Percentiles rank a stretch among this genome's conserved stretches.
Evolutionary conservation across 2,329 filamentous ascomycete genomes (phyloP).

Genomic region (Colletotrichum paranaense): DNA sequence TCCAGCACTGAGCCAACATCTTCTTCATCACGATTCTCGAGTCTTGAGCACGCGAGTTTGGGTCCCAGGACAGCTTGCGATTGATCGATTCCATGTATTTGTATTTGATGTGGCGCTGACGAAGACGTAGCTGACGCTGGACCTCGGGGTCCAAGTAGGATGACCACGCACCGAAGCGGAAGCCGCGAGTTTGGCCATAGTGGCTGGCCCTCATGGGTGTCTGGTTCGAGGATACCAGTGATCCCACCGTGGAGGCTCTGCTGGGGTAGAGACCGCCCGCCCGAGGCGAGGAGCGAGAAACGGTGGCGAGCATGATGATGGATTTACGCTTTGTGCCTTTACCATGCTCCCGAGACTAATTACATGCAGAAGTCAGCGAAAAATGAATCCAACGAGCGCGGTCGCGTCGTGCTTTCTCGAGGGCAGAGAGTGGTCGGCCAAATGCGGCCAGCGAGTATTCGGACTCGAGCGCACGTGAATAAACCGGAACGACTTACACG

Average conservation of each 20-base stretch:
- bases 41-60: slow-evolving; percentile 47
- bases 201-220: slow-evolving; percentile 36
- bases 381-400: background rate
- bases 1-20: slow-evolving; percentile 54
- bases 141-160: slow-evolving; percentile 53
- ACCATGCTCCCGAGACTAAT: slow-evolving; percentile 21
- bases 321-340: slow-evolving; percentile 3
- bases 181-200: slow-evolving; percentile 55
- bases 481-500: slow-evolving; percentile 27
- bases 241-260: slow-evolving; percentile 16
- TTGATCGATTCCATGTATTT: slow-evolving; percentile 58
- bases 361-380: background rate
- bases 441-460: slow-evolving; percentile 8
- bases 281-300: slow-evolving; percentile 43
- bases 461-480: slow-evolving; percentile 1
- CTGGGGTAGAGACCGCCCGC: slow-evolving; percentile 41
- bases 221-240: slow-evolving; percentile 18
- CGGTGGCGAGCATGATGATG: slow-evolving; percentile 42
- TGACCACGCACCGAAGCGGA: slow-evolving; percentile 62
- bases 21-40: slow-evolving; percentile 52
- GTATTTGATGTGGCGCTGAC: slow-evolving; percentile 54
- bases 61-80: slow-evolving; percentile 59
- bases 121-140: slow-evolving; percentile 56
- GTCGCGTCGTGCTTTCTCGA: background rate
- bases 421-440: background rate